Evolutionary conservation across 495 filamentous ascomycete species (phyloP).

Genomic region (Articulospora tetracladia): DNA sequence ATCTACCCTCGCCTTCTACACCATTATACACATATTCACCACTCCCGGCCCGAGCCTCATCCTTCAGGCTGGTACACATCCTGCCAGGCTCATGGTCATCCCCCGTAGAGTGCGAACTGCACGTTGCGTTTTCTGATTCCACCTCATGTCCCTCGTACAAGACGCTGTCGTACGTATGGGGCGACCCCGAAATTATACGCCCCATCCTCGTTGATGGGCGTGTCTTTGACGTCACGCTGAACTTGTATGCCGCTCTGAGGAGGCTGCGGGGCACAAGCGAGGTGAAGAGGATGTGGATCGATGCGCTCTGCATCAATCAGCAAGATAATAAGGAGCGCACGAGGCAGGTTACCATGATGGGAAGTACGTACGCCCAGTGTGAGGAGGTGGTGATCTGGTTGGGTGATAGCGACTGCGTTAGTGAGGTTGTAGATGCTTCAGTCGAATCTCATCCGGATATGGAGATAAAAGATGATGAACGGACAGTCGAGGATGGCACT

Average conservation of each 20-base stretch:
- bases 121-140: not conserved
- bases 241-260: too few relatives aligned
- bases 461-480: not conserved
- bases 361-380: constrained; percentile 10
- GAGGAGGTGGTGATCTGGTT: not conserved
- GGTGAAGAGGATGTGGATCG: too few relatives aligned
- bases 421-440: too few relatives aligned
- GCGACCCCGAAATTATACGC: too few relatives aligned
- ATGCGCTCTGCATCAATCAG: constrained; percentile 29
- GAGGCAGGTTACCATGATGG: constrained; percentile 25
- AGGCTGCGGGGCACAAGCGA: too few relatives aligned
- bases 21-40: not conserved
- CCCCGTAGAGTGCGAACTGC: not conserved
- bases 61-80: not conserved
- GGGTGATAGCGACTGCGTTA: too few relatives aligned
- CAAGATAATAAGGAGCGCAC: constrained; percentile 16
- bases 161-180: too few relatives aligned
- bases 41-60: not conserved
- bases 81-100: not conserved
- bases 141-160: too few relatives aligned
- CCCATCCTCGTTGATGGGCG: too few relatives aligned
- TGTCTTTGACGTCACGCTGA: too few relatives aligned
- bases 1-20: not conserved
- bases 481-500: not conserved
- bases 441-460: too few relatives aligned